Conservation (phyloP, 192 early-diverging fungal species). For the Entomortierella chlamydospora region DNA sequence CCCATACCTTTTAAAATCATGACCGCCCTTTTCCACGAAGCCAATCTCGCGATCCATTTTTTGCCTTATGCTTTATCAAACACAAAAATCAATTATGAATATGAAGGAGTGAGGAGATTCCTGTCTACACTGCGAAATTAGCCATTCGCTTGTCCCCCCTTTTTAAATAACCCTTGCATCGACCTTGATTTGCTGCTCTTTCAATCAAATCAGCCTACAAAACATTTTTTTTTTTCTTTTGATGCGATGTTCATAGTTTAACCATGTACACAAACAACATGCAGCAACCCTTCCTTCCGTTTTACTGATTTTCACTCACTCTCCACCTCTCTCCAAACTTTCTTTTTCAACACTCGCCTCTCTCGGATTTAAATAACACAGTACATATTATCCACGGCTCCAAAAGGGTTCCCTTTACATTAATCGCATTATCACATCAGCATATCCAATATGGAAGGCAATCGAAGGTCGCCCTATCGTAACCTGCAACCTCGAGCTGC, state of each 20-base stretch:
- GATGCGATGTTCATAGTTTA: neutral
- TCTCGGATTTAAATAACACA: neutral
- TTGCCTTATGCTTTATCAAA: neutral
- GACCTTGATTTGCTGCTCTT: too few relatives aligned
- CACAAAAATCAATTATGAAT: too few relatives aligned
- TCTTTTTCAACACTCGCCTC: neutral
- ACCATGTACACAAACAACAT: too few relatives aligned
- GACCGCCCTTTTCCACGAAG: neutral
- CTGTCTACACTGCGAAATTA: too few relatives aligned
- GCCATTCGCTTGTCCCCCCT: too few relatives aligned
- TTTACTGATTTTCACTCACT: neutral
- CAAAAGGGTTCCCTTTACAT: neutral
- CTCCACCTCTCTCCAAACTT: neutral
- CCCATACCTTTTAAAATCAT: neutral
- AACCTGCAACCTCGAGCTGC: slow-evolving; percentile 43
- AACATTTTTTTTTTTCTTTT: neutral
- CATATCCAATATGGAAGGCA: neutral
- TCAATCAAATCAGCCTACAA: neutral
- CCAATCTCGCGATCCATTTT: neutral
- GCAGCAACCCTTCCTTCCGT: too few relatives aligned
- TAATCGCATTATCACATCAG: neutral
- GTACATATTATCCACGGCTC: too few relatives aligned
- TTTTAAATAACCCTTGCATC: too few relatives aligned
- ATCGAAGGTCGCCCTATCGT: slow-evolving; percentile 4
- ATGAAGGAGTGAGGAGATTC: too few relatives aligned